A percentile compares a stretch with the other conserved stretches of the same genome.
Conservation (phyloP, 2,329 filamentous ascomycete genomes). For the Ascosphaera apis region DNA sequence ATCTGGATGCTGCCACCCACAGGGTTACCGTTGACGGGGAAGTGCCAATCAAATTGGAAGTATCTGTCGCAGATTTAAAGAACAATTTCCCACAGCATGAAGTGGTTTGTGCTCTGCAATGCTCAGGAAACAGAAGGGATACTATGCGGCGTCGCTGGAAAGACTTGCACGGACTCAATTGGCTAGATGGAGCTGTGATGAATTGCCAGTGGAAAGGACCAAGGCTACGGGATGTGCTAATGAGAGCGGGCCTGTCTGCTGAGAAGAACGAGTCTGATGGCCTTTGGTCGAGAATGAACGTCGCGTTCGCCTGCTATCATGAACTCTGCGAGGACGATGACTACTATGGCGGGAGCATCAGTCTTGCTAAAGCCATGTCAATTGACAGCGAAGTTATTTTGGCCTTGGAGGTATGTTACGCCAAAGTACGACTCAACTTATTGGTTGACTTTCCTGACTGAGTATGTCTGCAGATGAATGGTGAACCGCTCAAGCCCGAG, state of each 20-base stretch:
- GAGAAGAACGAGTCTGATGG: constrained; percentile 9
- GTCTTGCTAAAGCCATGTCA: constrained; percentile 23
- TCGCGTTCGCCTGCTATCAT: constrained; percentile 32
- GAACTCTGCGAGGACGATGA: constrained; percentile 30
- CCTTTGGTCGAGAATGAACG: constrained; percentile 18
- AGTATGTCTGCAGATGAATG: constrained; percentile 22
- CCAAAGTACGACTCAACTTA: not conserved
- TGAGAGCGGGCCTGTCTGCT: constrained; percentile 20
- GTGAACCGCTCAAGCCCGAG: constrained; percentile 20
- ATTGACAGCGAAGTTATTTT: constrained; percentile 24
- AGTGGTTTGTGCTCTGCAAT: constrained; percentile 34
- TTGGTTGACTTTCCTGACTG: not conserved
- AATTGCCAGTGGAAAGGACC: constrained; percentile 35
- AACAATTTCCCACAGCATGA: constrained; percentile 28
- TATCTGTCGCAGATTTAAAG: constrained; percentile 25
- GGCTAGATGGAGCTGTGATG: constrained; percentile 37
- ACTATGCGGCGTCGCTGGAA: constrained; percentile 36
- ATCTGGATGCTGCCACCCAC: constrained; percentile 20
- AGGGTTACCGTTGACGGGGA: constrained; percentile 26
- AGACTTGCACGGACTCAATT: constrained; percentile 36
- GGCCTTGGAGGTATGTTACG: constrained; percentile 24
- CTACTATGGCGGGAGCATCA: constrained; percentile 35
- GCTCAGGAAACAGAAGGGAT: constrained; percentile 36
- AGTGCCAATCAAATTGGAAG: constrained; percentile 20
- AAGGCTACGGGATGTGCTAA: constrained; percentile 28